Conservation (phyloP, 345 rosid genomes). For the Alliaria petiolata region DNA sequence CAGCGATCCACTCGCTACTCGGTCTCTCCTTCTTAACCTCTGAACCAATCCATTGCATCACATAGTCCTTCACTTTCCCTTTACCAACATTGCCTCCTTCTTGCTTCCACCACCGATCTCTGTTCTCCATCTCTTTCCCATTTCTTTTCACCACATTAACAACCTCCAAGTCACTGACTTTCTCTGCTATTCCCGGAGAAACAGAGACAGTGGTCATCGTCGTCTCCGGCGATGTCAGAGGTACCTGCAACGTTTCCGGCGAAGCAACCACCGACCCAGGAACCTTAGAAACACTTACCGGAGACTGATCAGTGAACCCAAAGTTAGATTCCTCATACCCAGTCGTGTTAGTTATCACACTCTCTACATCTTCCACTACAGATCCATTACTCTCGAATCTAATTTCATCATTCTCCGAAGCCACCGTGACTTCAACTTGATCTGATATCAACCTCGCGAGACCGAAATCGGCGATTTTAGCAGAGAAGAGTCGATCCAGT, state of each 20-base stretch:
- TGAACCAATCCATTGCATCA: conserved; percentile 89
- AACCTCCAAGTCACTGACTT: conserved; percentile 33
- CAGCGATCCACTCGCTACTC: conserved; percentile 59
- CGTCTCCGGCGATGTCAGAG: conserved; percentile 33
- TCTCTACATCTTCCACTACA: conserved; percentile 65
- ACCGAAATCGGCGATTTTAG: conserved; percentile 86
- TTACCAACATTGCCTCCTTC: conserved; percentile 36
- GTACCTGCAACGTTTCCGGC: conserved; percentile 38
- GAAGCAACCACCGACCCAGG: conserved; percentile 28
- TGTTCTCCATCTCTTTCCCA: conserved; percentile 35
- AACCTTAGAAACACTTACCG: conserved; percentile 37
- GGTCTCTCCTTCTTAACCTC: conserved; percentile 80
- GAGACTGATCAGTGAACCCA: conserved; percentile 62
- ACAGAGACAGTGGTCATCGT: neutral
- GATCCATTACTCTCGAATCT: conserved; percentile 45
- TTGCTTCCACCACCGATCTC: conserved; percentile 75
- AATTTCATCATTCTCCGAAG: conserved; percentile 27
- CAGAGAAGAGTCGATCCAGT: conserved; percentile 62
- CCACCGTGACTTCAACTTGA: conserved; percentile 21
- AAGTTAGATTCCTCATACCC: conserved; percentile 58
- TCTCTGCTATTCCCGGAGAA: conserved; percentile 38
- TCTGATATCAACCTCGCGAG: conserved; percentile 68
- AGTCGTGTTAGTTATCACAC: conserved; percentile 54
- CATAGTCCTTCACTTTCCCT: conserved; percentile 72
- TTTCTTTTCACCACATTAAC: conserved; percentile 33